A percentile compares a stretch with the other conserved stretches of the same genome.
Conservation (phyloP, 2,329 filamentous ascomycete genomes). For the Pseudocercospora musae region DNA sequence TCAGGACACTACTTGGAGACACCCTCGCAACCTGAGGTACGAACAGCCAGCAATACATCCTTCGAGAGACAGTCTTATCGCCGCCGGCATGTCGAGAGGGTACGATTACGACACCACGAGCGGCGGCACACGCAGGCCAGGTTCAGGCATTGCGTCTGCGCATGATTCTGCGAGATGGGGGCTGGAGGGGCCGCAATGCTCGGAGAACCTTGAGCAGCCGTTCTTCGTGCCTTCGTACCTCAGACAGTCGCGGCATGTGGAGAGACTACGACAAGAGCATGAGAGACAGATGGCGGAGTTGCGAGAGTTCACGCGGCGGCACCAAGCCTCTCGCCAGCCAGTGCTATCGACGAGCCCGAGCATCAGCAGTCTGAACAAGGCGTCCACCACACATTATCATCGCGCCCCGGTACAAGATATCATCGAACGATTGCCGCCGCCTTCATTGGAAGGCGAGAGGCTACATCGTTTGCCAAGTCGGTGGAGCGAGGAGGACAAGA, state of each 20-base stretch:
- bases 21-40: not conserved
- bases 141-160: constrained; percentile 11
- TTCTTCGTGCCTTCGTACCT: constrained; percentile 89
- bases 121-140: constrained; percentile 12
- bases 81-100: not conserved
- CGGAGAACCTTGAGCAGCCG: constrained; percentile 26
- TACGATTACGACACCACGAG: constrained; percentile 8
- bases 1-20: not conserved
- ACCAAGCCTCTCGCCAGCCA: constrained; percentile 11
- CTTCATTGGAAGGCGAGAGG: constrained; percentile 54
- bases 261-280: constrained; percentile 57
- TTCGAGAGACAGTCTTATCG: not conserved
- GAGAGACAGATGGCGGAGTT: constrained; percentile 53
- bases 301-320: constrained; percentile 24
- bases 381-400: constrained; percentile 57
- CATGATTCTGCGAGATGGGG: constrained; percentile 17
- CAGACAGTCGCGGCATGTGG: constrained; percentile 70
- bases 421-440: constrained; percentile 67
- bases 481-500: constrained; percentile 81
- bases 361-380: constrained; percentile 58
- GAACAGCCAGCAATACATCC: not conserved
- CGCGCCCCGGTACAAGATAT: constrained; percentile 79
- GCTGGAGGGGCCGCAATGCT: constrained; percentile 21
- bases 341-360: constrained; percentile 56
- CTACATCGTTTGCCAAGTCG: constrained; percentile 70